Conservation (phyloP, 371 early-diverging fungal species). For the Mucor indicus region DNA sequence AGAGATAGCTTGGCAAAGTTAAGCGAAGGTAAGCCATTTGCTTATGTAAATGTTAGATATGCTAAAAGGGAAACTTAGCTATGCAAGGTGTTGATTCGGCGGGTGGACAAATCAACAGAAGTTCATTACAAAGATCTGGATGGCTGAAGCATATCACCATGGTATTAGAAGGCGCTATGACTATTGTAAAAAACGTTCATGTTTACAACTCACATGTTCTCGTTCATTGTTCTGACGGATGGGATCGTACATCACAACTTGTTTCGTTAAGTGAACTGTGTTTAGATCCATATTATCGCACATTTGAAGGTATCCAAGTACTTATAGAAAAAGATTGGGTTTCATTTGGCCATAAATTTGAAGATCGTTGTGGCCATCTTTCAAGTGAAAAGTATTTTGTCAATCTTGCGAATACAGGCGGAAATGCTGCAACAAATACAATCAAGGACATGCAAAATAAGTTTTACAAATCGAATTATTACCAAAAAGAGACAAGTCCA, state of each 20-base stretch:
- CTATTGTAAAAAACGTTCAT: conserved; percentile 84
- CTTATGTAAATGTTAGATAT: background rate
- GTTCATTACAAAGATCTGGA: conserved; percentile 61
- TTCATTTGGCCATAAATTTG: conserved; percentile 94
- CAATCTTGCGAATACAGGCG: conserved; percentile 42
- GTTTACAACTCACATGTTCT: conserved; percentile 79
- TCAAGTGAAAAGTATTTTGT: conserved; percentile 76
- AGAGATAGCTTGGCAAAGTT: conserved; percentile 83
- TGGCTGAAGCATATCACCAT: conserved; percentile 89
- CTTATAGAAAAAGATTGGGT: conserved; percentile 96
- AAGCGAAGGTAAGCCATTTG: conserved; percentile 64
- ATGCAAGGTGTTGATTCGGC: conserved; percentile 54
- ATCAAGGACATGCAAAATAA: conserved; percentile 73
- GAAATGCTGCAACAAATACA: conserved; percentile 60
- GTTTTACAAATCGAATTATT: conserved; percentile 56
- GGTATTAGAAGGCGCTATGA: conserved; percentile 75
- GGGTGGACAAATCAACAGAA: conserved; percentile 48
- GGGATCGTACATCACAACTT: conserved; percentile 97
- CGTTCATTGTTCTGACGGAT: conserved; percentile 98
- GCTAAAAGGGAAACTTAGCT: conserved; percentile 21
- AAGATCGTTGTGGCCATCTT: conserved; percentile 88
- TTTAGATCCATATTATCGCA: conserved; percentile 93
- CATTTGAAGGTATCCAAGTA: conserved; percentile 85
- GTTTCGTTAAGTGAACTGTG: conserved; percentile 87
- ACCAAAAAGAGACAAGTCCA: conserved; percentile 84